Base-by-base conservation (phyloP, 352 stramenopile species). In the Blastocystis sp. region DNA sequence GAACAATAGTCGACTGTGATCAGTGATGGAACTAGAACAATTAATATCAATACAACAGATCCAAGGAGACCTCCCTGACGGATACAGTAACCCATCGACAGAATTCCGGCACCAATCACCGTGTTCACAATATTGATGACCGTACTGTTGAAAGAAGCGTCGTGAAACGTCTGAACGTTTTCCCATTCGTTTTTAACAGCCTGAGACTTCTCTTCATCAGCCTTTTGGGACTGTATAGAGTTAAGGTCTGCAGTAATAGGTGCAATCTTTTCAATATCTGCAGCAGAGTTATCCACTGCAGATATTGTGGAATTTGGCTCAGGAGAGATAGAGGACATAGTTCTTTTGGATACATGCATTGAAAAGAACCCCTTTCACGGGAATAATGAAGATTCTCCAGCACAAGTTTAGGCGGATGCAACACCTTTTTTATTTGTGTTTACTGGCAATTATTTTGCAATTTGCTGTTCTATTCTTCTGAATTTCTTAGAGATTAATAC, bases 41-140 rank as follows among this genome's bases (percentile, higher is more conserved):
- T 16, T 4, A 54, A 16, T 24, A 75, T 32, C 9, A 75, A 29
- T 12, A 75, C 3, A 9, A 49, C 29, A 5, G 63, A 32, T 56
- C 63, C 63, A 52, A 75, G 16, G 29, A 75, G 27, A 11, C 63
- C 63, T 24, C 32, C 29, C 9, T 75, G 16, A 6, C 21, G 27
- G 37, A 75, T 29, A 21, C n/a, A 49, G 5, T 27, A 54, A 52
- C n/a, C n/a, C 27, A 75, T 49, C 5, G 63, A 75, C 3, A 75
- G 37, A 21, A 54, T 29, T 54, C 63, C 63, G 11, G 63, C 63
- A n/a, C 63, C 63, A 32, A 75, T 42, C 16, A 75, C 37, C 7
- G 63, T 75, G 29, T 75, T 75, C 3, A 75, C 37, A 6, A 75
- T 75, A 29, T 75, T 75, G 37, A 49, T 54, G 21, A 54, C 52